Conservation (phyloP, 2,329 filamentous ascomycete genomes). For the Diaporthe sp. region DNA sequence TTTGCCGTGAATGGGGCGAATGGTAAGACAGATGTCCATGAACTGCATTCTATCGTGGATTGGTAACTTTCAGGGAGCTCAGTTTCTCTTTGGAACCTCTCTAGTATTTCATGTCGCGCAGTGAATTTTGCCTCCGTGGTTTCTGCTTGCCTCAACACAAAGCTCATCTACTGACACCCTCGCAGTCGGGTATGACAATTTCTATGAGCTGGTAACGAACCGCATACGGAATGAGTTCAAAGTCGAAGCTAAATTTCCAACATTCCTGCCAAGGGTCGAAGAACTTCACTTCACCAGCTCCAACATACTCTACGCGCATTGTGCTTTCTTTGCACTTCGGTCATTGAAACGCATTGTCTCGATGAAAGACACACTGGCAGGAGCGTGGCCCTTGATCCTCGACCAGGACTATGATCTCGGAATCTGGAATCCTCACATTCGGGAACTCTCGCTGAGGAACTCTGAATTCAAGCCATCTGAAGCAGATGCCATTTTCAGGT, state of each 20-base stretch:
- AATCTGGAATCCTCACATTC: not conserved
- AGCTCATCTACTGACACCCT: not conserved
- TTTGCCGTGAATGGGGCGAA: not conserved
- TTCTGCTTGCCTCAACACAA: not conserved
- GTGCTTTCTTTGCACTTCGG: not conserved
- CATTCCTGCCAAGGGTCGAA: not conserved
- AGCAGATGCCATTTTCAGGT: rapidly evolving
- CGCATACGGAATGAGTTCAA: too few species aligned
- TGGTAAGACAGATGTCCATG: not conserved
- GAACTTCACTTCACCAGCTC: not conserved
- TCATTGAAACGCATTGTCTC: not conserved
- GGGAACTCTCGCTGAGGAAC: not conserved
- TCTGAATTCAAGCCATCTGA: not conserved
- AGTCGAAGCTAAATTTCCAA: not conserved
- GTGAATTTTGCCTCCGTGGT: not conserved
- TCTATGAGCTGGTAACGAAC: not conserved
- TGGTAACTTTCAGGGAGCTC: not conserved
- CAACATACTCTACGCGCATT: not conserved
- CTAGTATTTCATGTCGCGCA: not conserved
- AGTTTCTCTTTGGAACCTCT: not conserved
- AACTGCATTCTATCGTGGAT: not conserved
- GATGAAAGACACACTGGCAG: not conserved
- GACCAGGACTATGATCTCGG: not conserved
- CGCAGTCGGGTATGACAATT: not conserved
- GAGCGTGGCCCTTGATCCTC: not conserved